Conservation (phyloP, 1,139 yeast genomes). For the Suzukiozyma palmioleophila region DNA sequence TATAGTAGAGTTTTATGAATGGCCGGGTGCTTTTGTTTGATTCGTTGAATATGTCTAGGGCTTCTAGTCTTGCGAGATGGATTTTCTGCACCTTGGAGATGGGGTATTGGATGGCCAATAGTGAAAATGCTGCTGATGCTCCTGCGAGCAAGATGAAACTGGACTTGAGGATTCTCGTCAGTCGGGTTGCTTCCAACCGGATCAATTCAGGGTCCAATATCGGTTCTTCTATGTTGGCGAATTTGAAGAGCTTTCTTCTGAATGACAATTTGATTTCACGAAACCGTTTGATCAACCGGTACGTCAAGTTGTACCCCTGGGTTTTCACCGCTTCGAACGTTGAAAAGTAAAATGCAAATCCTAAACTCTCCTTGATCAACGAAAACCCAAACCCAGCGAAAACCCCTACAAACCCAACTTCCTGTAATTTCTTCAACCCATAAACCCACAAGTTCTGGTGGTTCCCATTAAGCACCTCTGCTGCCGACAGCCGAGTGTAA, state of each 20-base stretch:
- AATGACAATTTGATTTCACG: constrained; percentile 29
- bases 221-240: constrained; percentile 18
- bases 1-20: constrained; percentile 51
- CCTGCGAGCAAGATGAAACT: constrained; percentile 82
- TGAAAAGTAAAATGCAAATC: constrained; percentile 83
- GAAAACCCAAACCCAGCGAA: constrained; percentile 85
- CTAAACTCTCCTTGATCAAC: constrained; percentile 72
- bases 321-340: constrained; percentile 82
- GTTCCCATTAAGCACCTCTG: constrained; percentile 64
- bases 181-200: constrained; percentile 34
- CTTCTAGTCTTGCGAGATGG: constrained; percentile 75
- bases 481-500: constrained; percentile 72
- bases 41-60: constrained; percentile 63
- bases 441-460: constrained; percentile 76
- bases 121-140: constrained; percentile 75
- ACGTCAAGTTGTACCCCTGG: constrained; percentile 54
- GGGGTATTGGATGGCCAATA: constrained; percentile 81
- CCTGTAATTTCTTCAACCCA: constrained; percentile 61
- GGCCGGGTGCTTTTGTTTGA: constrained; percentile 28
- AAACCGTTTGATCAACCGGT: constrained; percentile 57
- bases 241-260: constrained; percentile 17
- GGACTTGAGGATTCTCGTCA: constrained; percentile 55
- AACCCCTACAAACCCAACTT: constrained; percentile 78
- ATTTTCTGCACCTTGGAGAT: constrained; percentile 73
- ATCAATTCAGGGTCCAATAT: constrained; percentile 27